Base-by-base conservation (phyloP, 345 rosid genomes). In the Salix koriyanagi region DNA sequence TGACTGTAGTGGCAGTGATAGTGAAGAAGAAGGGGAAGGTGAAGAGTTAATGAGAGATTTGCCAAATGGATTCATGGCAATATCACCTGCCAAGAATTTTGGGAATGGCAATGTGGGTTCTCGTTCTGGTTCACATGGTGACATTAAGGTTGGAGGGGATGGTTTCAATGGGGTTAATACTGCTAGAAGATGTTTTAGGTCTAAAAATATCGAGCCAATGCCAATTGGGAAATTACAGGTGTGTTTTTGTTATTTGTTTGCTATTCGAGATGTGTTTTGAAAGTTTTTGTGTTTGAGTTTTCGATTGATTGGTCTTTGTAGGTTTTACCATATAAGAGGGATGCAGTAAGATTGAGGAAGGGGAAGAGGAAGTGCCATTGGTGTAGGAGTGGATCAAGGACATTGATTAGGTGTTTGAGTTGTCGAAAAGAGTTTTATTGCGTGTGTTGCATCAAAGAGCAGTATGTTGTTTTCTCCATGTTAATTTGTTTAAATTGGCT, bases 31-130 rank as follows among this genome's bases (percentile, higher is more conserved):
- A 46, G 18, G 50, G 0, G 50, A 13, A 13, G 69, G 90, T 5
- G 92, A 81, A 21, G 98, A 91, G 81, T 81, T 93, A 67, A 93
- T 84, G 83, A 87, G 87, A 81, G 86, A 89, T 70, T 86, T 96
- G 81, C 99, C 99, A 61, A 87, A 96, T 86, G 99, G 98, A 14
- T 74, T 93, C 52, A 96, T 96, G 99, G 94, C 91, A 4, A 91
- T 96, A 78, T 86, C 97, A 78, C 83, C 86, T 16, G 60, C 83
- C 67, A 84, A 78, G 67, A 84, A 89, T 72, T 81, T 87, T 77
- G 83, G 82, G 18, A 46, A 46, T 46, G 50, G 50, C 79, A 73
- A 79, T 66, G 86, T 80, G 70, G 84, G 89, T 84, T 87, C 76
- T 58, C 85, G 79, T 80, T 85, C 89, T 85, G 85, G 85, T 75